These are phyloP conservation scores for Aspergillus leporis DNA, from an alignment of 495 filamentous ascomycete genomes.

Conservation along the genomic window DNA sequence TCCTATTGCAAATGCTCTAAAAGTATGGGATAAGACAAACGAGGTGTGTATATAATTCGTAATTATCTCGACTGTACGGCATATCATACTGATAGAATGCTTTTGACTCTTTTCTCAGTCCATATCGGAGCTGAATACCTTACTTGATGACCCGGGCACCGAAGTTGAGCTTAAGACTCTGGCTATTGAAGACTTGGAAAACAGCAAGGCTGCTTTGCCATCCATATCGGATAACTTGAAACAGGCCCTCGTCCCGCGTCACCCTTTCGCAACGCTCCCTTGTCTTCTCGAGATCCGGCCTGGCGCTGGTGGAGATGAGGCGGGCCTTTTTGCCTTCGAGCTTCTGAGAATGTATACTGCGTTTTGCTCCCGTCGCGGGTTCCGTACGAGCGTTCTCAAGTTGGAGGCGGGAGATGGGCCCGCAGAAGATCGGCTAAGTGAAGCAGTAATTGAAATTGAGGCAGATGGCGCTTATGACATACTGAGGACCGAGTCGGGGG, in stretches of 20 bases:
- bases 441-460: conserved; percentile 87
- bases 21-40: conserved; percentile 58
- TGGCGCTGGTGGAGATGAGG: conserved; percentile 91
- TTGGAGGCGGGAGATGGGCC: conserved; percentile 56
- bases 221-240: conserved; percentile 64
- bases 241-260: conserved; percentile 74
- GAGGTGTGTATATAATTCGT: conserved; percentile 31
- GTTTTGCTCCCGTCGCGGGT: conserved; percentile 67
- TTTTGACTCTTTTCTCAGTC: conserved; percentile 38
- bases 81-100: conserved; percentile 10
- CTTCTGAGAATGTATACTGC: conserved; percentile 85
- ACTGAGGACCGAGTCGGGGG: conserved; percentile 84
- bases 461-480: conserved; percentile 72
- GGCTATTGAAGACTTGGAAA: conserved; percentile 73
- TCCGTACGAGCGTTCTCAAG: conserved; percentile 60
- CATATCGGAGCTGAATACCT: conserved; percentile 55
- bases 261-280: conserved; percentile 91
- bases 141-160: conserved; percentile 58
- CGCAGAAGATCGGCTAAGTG: conserved; percentile 63
- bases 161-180: conserved; percentile 66
- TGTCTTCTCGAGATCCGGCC: conserved; percentile 91
- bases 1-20: conserved; percentile 64
- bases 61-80: not conserved
- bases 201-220: conserved; percentile 59
- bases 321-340: conserved; percentile 83